These are phyloP conservation scores for Dothideomycetes sp. DNA, from an alignment of 2,329 filamentous ascomycete species.

Conservation along the genomic window DNA sequence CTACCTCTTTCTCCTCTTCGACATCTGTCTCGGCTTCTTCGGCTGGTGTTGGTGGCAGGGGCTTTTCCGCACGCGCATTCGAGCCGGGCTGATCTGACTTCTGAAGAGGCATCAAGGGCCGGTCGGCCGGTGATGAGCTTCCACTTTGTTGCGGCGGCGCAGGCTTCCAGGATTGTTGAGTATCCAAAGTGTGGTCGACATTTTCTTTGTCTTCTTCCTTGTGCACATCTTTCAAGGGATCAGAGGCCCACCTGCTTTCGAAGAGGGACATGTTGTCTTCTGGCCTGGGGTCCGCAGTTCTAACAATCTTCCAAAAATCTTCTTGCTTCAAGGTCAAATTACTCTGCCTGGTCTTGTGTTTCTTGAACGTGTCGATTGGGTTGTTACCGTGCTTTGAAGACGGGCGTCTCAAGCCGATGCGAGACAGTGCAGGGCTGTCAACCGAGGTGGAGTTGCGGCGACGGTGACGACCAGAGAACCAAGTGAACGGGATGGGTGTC, in stretches of 20 bases:
- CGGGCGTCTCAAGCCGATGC: conserved; percentile 1
- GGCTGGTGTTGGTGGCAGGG: conserved; percentile 4
- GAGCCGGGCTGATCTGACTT: not conserved
- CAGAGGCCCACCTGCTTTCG: conserved; percentile 3
- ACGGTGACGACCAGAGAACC: conserved; percentile 9
- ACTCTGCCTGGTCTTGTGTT: conserved; percentile 29
- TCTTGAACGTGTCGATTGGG: not conserved
- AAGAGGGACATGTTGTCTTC: conserved; percentile 6
- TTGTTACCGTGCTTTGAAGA: not conserved
- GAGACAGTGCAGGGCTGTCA: conserved; percentile 1
- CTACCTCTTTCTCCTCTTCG: not conserved
- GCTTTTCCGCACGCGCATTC: not conserved
- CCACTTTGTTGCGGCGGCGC: no score
- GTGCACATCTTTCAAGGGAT: no score
- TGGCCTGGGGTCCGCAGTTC: not conserved
- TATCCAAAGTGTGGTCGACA: no score
- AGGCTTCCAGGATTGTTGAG: no score
- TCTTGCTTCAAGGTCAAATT: conserved; percentile 40
- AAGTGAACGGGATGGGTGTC: conserved; percentile 11
- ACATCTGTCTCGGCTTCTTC: not conserved
- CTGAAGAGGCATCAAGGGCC: no score
- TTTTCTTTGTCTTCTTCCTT: no score
- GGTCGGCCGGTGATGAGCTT: no score
- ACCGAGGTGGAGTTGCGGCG: conserved; percentile 5
- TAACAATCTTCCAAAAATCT: conserved; percentile 33